Base-by-base conservation (phyloP, 331 rosid genomes). In the Acacia pycnantha region DNA sequence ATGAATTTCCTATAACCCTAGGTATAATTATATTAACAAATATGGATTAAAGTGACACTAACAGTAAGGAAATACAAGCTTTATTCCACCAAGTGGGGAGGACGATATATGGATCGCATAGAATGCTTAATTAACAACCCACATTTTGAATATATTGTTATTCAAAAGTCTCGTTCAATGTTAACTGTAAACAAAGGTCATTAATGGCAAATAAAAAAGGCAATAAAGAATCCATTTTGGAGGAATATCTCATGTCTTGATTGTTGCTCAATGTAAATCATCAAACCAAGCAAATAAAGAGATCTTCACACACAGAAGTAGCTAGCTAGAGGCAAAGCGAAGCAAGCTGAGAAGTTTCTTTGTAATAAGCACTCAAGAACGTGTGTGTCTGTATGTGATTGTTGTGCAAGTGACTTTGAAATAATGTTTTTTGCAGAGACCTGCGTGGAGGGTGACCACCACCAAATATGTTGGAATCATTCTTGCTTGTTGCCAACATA, bases 361-460 rank as follows among this genome's bases (percentile, higher is more conserved):
- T 81, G 31, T 14, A 8, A 53, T 3, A 69, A 77, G 65, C 82
- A 86, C 87, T 87, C 81, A 68, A 84, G 69, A 73, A 53, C 37
- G 54, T 80, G 80, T 64, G 47, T 82, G 78, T 73, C 46, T 21
- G 72, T 31, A 13, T 16, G 58, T 9, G 48, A 11, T 2, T 16
- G 44, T 4, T 27, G 15, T 58, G 19, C 69, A 76, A 62, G 70
- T 79, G 58, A 81, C 78, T 82, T 82, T 73, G 81, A 53, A 6
- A 50, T 50, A 61, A 87, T 77, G 69, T 37, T 21, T 50, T 69
- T 37, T 62, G 80, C 70, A 85, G 59, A 74, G 41, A 9, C 48
- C 50, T 19, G 41, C 29, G 37, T 61, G 75, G 76, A 79, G 33
- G 71, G 88, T 82, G 87, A 82, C 87, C 56, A 70, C 75, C 83